Evolutionary conservation across 495 filamentous ascomycete species (phyloP), one percentile per base, ranked within the genome.

Genomic region (Penicillium coprophilum): DNA sequence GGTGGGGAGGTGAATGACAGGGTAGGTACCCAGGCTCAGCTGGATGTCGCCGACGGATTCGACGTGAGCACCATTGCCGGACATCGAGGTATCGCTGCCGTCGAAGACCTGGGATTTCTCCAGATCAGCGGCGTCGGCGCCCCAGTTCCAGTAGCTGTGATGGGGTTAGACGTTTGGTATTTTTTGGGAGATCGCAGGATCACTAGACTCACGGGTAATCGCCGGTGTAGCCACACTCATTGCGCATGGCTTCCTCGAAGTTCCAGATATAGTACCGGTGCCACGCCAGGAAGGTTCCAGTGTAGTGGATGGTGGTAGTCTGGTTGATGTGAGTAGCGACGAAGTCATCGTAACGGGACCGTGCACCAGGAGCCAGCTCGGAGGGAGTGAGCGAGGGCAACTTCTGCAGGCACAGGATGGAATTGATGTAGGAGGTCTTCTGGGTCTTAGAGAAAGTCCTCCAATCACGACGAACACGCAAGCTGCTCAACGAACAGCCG

Each of bases 161-260:
- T 15, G 20, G 12, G 6, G 23, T 57, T 28, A 47, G 53, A 47
- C 32, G 24, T 49, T 23, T 6, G 20, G 20, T 0, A 40, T 40
- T 19, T 6, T 10, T 8, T 46, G 24, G n/a, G n/a, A n/a, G n/a
- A n/a, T n/a, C 15, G 4, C 11, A 5, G 19, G 41, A 31, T 17
- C 1, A 4, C n/a, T 45, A 15, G 12, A 61, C 59, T 24, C 31
- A 72, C 70, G 69, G 71, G 47, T 61, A 63, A 28, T 65, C 63
- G 31, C 86, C 86, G 0, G 62, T 81, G 61, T 89, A 91, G 40
- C 85, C 85, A 62, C 89, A 91, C 60, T 92, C 87, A 13, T 85
- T 77, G 21, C 79, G 74, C 20, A 92, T 74, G 2, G 87, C 84
- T 62, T 85, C 77, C 65, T 91, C 89, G 65, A 84, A 90, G 8